These are phyloP conservation scores for Beauveria sp. DNA, from an alignment of 2,329 filamentous ascomycete genomes.

Conservation along the genomic window DNA sequence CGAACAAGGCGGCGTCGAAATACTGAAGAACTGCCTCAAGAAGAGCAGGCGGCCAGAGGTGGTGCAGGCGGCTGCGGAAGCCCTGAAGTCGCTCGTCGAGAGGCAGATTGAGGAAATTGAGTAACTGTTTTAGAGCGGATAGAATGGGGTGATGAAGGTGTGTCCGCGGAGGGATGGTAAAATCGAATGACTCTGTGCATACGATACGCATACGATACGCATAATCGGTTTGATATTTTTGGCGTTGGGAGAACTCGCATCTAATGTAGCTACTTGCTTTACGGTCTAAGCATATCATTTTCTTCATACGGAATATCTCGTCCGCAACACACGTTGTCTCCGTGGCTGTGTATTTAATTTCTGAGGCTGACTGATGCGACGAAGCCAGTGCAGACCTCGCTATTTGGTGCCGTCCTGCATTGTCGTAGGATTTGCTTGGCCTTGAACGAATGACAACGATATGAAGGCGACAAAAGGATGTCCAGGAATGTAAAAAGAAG, in stretches of 20 bases:
- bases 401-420: too few relatives aligned
- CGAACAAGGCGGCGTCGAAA: conserved; percentile 55
- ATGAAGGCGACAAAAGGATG: not conserved
- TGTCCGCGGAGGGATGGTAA: not conserved
- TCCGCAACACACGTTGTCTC: not conserved
- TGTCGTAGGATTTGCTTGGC: too few relatives aligned
- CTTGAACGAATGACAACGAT: not conserved
- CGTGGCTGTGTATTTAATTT: not conserved
- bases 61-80: conserved; percentile 62
- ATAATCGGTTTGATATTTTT: not conserved
- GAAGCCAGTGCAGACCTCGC: not conserved
- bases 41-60: conserved; percentile 62
- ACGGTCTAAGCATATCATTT: not conserved
- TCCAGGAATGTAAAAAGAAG: not conserved
- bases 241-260: conserved; percentile 4
- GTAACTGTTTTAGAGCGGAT: not conserved
- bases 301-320: not conserved
- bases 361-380: not conserved
- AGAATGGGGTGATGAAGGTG: not conserved
- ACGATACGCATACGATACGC: not conserved
- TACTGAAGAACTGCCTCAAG: conserved; percentile 62
- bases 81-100: conserved; percentile 59
- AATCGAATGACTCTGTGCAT: not conserved
- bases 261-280: not conserved
- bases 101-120: conserved; percentile 19